A percentile compares a stretch with the other conserved stretches of the same genome.
Conservation (phyloP, 495 filamentous ascomycete genomes). For the Aspergillus bertholletiae region DNA sequence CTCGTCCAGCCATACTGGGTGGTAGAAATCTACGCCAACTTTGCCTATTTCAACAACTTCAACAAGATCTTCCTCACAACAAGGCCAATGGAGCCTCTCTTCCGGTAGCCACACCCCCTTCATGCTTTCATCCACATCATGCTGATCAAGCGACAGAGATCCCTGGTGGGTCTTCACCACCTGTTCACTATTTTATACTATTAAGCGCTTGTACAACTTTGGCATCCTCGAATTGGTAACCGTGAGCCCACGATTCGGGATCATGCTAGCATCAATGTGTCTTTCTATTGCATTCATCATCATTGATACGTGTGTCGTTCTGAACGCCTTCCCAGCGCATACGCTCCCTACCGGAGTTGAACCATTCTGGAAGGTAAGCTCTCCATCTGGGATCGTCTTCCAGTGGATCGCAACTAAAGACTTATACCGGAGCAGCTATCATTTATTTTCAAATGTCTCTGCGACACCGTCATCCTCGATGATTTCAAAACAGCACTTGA, state of each 20-base stretch:
- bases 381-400: background rate
- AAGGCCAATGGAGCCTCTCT: slow-evolving; percentile 50
- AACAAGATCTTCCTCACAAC: slow-evolving; percentile 48
- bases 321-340: slow-evolving; percentile 22
- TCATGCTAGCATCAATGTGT: slow-evolving; percentile 54
- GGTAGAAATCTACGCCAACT: slow-evolving; percentile 48
- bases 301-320: slow-evolving; percentile 40
- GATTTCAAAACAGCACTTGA: slow-evolving; percentile 61
- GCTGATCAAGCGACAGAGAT: slow-evolving; percentile 32
- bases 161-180: slow-evolving; percentile 61
- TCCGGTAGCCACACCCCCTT: slow-evolving; percentile 26
- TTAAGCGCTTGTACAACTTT: slow-evolving; percentile 52
- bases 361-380: slow-evolving; percentile 40
- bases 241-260: slow-evolving; percentile 52
- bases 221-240: slow-evolving; percentile 42
- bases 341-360: slow-evolving; percentile 31
- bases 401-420: background rate
- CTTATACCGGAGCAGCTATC: slow-evolving; percentile 27
- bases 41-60: slow-evolving; percentile 48
- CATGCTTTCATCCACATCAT: background rate
- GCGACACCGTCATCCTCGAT: slow-evolving; percentile 56
- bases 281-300: slow-evolving; percentile 52
- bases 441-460: slow-evolving; percentile 59
- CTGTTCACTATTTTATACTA: slow-evolving; percentile 48
- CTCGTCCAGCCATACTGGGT: slow-evolving; percentile 45